Percentiles rank a stretch among this genome's conserved stretches.
Conservation (phyloP, 2,329 filamentous ascomycete genomes). For the Byssochlamys sp. region DNA sequence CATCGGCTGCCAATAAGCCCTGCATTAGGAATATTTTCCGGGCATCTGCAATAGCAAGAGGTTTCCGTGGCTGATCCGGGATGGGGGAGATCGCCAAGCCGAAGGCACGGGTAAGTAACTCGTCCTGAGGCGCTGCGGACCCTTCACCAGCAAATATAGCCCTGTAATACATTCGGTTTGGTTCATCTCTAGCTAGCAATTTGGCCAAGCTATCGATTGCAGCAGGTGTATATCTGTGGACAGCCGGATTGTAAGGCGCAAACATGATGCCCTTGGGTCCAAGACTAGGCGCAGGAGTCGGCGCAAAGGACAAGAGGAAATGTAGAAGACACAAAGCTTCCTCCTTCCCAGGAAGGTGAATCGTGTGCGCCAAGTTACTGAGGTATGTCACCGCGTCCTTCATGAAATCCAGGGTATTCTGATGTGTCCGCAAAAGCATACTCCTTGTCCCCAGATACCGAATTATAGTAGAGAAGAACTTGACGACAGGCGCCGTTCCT, state of each 20-base stretch:
- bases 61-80: conserved; percentile 57
- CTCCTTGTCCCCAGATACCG: conserved; percentile 80
- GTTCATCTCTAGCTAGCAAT: conserved; percentile 81
- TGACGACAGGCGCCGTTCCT: conserved; percentile 67
- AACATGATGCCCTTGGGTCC: conserved; percentile 59
- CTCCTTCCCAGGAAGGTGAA: conserved; percentile 75
- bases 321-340: conserved; percentile 79
- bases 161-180: conserved; percentile 77
- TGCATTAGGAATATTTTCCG: conserved; percentile 88
- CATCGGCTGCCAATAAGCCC: conserved; percentile 80
- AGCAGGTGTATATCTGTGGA: conserved; percentile 80
- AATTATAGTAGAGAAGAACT: conserved; percentile 73
- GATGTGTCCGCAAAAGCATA: conserved; percentile 69
- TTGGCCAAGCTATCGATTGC: conserved; percentile 88
- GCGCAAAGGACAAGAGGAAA: conserved; percentile 83
- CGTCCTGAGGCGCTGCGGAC: conserved; percentile 54
- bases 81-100: conserved; percentile 75
- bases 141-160: conserved; percentile 68
- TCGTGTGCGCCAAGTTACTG: conserved; percentile 72
- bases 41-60: conserved; percentile 62
- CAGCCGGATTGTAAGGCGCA: conserved; percentile 64
- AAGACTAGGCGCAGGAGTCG: conserved; percentile 57
- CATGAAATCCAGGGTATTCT: conserved; percentile 90
- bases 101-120: conserved; percentile 79
- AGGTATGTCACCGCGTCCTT: conserved; percentile 85